Evolutionary conservation across 164 flowering plant species (phyloP), one percentile per base, ranked within the genome.

Genomic region (Vitis rupestris): DNA sequence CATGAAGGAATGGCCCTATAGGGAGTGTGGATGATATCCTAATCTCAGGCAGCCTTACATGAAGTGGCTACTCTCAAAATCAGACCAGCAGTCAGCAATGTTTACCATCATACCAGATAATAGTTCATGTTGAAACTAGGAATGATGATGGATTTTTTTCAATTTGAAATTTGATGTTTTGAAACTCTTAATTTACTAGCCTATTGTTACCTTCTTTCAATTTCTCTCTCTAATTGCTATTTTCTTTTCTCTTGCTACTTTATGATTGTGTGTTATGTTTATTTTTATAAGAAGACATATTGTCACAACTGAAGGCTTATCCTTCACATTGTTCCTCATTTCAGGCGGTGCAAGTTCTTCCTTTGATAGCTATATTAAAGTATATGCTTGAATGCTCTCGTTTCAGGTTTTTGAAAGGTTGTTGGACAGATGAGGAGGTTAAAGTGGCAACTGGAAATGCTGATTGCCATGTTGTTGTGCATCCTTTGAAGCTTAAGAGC

Each of bases 391-490:
- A 19, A 50, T 16, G 51, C 3, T 69, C 30, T 29, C 31, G 44
- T 74, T 80, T 61, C 79, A 86, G 88, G 62, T 74, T 73, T 8
- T 64, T 79, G 11, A 75, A 75, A 19, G 51, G 62, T 61, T 31
- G 59, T 27, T 90, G 90, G 92, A 84, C 81, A 9, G 83, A 79
- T 61, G 86, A 82, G 73, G 90, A 90, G 78, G 48, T 86, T 48
- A 77, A 58, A 74, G 75, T 50, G 70, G 92, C 89, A 31, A 82
- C 88, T 56, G 92, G 89, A 8, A 76, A 59, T 70, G 30, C 78
- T 54, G 75, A 76, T 1, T 19, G 65, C 76, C 52, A 75, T 15
- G 48, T 76, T 47, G 81, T 70, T 58, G 66, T 71, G 53, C 85
- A 86, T 77, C 88, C 90, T 56, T 75, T 90, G 71, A 81, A 79